Evolutionary conservation across 1,284 basidiomycete species (phyloP).

Genomic region (Cystobasidium sp.): DNA sequence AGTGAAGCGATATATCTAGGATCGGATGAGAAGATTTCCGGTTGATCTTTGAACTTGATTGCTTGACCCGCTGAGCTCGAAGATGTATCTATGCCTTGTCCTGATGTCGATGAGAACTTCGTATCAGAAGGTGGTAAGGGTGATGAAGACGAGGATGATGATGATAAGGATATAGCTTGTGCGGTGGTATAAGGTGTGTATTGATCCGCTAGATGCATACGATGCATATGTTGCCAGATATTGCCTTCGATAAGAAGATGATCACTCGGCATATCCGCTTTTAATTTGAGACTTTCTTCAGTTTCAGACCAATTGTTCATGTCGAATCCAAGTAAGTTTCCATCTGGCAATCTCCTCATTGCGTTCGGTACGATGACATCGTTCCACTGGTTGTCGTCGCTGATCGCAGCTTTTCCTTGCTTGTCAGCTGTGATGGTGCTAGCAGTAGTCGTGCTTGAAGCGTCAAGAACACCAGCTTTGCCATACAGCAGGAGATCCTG

Average conservation of each 20-base stretch:
- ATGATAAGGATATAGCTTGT: neutral
- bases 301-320: constrained; percentile 48
- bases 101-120: neutral
- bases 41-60: constrained; percentile 1
- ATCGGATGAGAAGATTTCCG: constrained; percentile 39
- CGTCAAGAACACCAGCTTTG: constrained; percentile 40
- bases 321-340: constrained; percentile 41
- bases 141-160: constrained; percentile 1
- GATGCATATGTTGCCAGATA: constrained; percentile 42
- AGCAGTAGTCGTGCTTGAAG: neutral
- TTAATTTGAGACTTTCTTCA: constrained; percentile 25
- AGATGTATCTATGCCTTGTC: neutral
- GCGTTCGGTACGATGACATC: constrained; percentile 48
- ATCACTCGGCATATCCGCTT: constrained; percentile 14
- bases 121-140: neutral
- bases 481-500: constrained; percentile 46
- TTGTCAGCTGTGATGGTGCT: neutral
- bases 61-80: neutral
- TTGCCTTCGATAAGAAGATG: constrained; percentile 48
- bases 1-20: constrained; percentile 13
- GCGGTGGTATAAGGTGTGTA: constrained; percentile 30
- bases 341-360: constrained; percentile 32
- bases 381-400: constrained; percentile 9
- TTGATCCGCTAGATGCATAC: constrained; percentile 42
- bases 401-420: neutral